Percentiles rank a stretch among this genome's conserved stretches.
phyloP scores from a whole-genome alignment of 2,329 filamentous ascomycete genomes.

The Rosellinia necatrix region DNA sequence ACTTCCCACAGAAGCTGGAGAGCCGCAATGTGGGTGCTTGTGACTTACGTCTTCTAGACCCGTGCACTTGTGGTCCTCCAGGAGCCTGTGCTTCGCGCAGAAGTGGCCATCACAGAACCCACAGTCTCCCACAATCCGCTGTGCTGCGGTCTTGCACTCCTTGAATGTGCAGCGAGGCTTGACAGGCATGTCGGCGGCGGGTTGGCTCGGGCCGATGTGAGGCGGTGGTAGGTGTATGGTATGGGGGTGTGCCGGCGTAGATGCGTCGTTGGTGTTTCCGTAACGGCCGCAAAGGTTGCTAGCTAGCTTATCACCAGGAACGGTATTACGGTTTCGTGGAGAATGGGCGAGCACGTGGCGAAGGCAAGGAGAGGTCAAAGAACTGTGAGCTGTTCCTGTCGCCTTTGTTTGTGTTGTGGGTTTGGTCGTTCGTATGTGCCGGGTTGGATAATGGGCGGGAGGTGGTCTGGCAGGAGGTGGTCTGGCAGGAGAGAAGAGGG shows the following conservation, averaged over 20 bases:
- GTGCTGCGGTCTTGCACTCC: conserved; percentile 83
- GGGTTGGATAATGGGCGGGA: too few species aligned
- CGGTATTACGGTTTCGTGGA: conserved; percentile 13
- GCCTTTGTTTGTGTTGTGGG: conserved; percentile 7
- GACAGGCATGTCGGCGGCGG: conserved; percentile 66
- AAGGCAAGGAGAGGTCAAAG: conserved; percentile 9
- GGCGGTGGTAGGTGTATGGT: neutral
- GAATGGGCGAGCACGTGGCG: conserved; percentile 2
- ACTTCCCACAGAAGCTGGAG: neutral
- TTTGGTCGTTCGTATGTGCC: conserved; percentile 1
- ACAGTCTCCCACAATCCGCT: conserved; percentile 95
- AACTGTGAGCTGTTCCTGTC: neutral
- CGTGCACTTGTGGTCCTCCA: conserved; percentile 92
- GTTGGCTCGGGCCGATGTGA: neutral
- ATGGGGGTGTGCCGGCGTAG: neutral
- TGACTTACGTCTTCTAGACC: conserved; percentile 82
- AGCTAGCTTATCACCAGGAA: neutral
- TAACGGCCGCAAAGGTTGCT: too few species aligned
- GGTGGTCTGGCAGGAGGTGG: neutral
- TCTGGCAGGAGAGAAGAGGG: neutral
- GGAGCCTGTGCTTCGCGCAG: conserved; percentile 90
- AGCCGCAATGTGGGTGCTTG: conserved; percentile 24
- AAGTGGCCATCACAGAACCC: conserved; percentile 92
- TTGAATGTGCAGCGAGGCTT: conserved; percentile 87
- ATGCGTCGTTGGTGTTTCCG: neutral